Evolutionary conservation across 2,329 filamentous ascomycete genomes (phyloP), one percentile per base, ranked within the genome.

Genomic region (Fusarium setosum): DNA sequence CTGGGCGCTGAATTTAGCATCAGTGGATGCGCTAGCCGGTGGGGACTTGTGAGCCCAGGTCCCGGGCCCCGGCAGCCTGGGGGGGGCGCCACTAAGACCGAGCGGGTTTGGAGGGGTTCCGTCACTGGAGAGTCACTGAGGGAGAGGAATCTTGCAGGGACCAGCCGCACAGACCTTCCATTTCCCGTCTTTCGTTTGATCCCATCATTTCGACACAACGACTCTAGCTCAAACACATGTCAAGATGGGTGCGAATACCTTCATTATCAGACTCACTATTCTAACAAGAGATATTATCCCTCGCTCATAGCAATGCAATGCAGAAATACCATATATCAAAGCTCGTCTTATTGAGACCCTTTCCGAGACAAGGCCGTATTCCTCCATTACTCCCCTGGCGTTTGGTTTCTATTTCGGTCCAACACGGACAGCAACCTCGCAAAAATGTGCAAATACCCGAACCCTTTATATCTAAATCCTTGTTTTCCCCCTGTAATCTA

Each of bases 1-100:
- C 23, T 32, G n/a, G 18, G 47, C 35, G 32, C 60, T 67, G 51
- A 24, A 55, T 68, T 68, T 67, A 67, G 64, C 23, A 64, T 64
- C 38, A 55, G 47, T 49, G 37, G 49, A 40, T 48, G 21, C 38
- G 18, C 47, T 50, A 56, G 58, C 26, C n/a, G 47, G 17, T 26
- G 44, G 41, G 21, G 32, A 38, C 45, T 34, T 29, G 24, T 45
- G n/a, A 41, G 10, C 24, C 11, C 21, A 32, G 18, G 48, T 17
- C 24, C 48, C 34, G 15, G 34, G 45, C 31, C 26, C 26, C 26
- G 26, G 26, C 26, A 29, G 26, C n/a, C n/a, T n/a, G n/a, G n/a
- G n/a, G n/a, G n/a, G n/a, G n/a, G 18, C 20, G 42, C 45, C 45
- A 35, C 26, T n/a, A 35, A 21, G 38, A 41, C 20, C 21, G 38